Evolutionary conservation across 1,284 basidiomycete species (phyloP), one percentile per base, ranked within the genome.

Genomic region (Rhodofomes roseus): DNA sequence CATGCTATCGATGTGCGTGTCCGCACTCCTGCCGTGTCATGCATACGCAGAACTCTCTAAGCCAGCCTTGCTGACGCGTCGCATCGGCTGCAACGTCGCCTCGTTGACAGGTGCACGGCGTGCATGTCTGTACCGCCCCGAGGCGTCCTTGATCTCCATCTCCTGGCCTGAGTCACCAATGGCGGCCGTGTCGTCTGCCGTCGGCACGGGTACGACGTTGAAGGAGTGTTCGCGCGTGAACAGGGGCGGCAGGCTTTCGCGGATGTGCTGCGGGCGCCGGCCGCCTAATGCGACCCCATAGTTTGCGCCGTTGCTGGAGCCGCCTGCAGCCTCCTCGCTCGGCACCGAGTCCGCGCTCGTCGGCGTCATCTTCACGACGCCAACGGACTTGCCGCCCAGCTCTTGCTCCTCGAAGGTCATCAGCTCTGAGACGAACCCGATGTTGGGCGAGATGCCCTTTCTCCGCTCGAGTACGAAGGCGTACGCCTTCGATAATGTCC

Each of bases 401-500:
- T 95, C 92, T 66, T 87, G 82, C 71, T 96, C 92, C 75, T 98
- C 96, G 70, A 95, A 98, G 54, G 87, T 90, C 95, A 98, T 98
- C 46, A 98, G 82, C 74, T 98, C 96, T 14, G 92, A 94, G 36
- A 98, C 93, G 73, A 98, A 98, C 6, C 96, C 96, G 65, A 99
- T 98, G 72, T 98, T 98, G 9, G 96, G 96, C n/a, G 91, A 95
- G 65, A 98, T 95, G 64, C 91, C 93, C 65, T 91, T 90, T 51
- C 96, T 85, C 9, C 94, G 84, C 68, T 96, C 94, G 43, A 93
- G 82, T 23, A 98, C 96, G 70, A 94, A 96, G 1, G 88, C 79
- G 71, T 98, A 98, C 0, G 96, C 92, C 55, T 87, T 87, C 31
- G 92, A 90, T 54, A 98, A 82, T 8, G 94, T 90, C 96, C 96